These are phyloP conservation scores for Calonectria montana DNA, from an alignment of 2,329 filamentous ascomycete genomes.

Conservation along the genomic window DNA sequence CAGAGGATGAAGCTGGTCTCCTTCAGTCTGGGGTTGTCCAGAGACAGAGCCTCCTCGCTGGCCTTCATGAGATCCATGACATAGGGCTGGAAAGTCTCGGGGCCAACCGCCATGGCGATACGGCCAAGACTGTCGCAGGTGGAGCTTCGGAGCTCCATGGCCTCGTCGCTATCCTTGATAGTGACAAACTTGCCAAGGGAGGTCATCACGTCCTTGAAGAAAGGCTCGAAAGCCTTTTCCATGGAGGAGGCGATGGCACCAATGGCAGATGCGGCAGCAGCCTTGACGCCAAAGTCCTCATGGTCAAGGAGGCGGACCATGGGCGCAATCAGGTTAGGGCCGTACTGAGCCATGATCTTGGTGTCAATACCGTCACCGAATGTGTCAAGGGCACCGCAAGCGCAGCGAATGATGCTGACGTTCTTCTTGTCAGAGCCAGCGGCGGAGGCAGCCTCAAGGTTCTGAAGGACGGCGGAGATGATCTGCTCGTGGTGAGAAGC, in stretches of 20 bases:
- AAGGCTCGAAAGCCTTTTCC: constrained; percentile 86
- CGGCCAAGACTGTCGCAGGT: constrained; percentile 94
- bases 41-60: constrained; percentile 88
- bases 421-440: constrained; percentile 78
- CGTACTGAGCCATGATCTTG: constrained; percentile 81
- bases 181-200: constrained; percentile 85
- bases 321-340: constrained; percentile 83
- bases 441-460: constrained; percentile 83
- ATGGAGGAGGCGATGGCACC: constrained; percentile 91
- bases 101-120: constrained; percentile 89
- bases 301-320: constrained; percentile 87
- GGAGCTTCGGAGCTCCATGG: constrained; percentile 88
- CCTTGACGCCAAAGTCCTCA: constrained; percentile 89
- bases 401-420: constrained; percentile 87
- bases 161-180: constrained; percentile 89
- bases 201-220: constrained; percentile 90
- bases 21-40: constrained; percentile 90
- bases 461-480: constrained; percentile 86
- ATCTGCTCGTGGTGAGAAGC: constrained; percentile 86
- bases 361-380: constrained; percentile 89
- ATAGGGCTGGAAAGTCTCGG: constrained; percentile 88
- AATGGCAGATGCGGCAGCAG: constrained; percentile 86
- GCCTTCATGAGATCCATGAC: constrained; percentile 91
- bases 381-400: constrained; percentile 90
- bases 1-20: constrained; percentile 98